Evolutionary conservation across 176 grass and related monocot genomes (phyloP).

Genomic region (Bromus sterilis): DNA sequence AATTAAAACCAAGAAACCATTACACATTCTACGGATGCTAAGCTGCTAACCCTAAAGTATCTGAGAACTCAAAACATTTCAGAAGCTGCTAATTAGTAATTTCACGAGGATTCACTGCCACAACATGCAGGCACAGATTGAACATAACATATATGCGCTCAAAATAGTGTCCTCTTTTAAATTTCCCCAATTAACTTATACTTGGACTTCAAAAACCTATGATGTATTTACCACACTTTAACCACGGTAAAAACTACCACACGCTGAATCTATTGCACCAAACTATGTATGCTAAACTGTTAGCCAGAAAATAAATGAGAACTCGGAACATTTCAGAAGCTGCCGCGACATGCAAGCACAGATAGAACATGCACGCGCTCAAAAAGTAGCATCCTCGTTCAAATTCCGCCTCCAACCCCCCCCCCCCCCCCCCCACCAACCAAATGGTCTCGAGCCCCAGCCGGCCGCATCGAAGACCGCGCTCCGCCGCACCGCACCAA

Average conservation of each 20-base stretch:
- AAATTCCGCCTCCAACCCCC: neutral
- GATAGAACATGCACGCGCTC: neutral
- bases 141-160: neutral
- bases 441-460: neutral
- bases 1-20: neutral
- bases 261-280: neutral
- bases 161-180: neutral
- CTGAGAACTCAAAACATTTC: neutral
- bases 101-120: neutral
- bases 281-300: neutral
- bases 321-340: neutral
- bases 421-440: neutral
- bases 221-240: too few relatives aligned
- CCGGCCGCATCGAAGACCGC: neutral
- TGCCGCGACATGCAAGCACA: neutral
- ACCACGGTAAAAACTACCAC: neutral
- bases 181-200: neutral
- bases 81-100: neutral
- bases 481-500: neutral
- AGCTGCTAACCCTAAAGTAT: neutral
- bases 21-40: neutral
- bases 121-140: neutral
- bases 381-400: neutral
- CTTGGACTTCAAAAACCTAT: too few relatives aligned
- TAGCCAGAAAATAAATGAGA: neutral